Percentiles rank a stretch among this genome's conserved stretches.
Conservation (phyloP, 2,329 filamentous ascomycete species). For the Colletotrichum sojae region DNA sequence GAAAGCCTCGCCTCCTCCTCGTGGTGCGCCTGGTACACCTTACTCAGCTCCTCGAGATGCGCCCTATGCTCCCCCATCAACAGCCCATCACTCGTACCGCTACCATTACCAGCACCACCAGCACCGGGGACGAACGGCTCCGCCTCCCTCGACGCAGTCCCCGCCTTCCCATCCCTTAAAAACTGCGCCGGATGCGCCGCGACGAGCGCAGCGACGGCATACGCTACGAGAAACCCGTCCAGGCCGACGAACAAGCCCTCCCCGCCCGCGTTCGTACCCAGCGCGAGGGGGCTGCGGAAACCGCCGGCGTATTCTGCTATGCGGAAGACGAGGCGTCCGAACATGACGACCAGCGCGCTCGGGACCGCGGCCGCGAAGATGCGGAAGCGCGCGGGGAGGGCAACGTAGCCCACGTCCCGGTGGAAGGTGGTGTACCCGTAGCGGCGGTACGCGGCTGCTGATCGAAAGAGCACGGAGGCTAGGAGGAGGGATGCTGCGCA, state of each 20-base stretch:
- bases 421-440: slow-evolving; percentile 50
- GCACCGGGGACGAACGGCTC: slow-evolving; percentile 33
- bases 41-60: slow-evolving; percentile 36
- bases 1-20: slow-evolving; percentile 29
- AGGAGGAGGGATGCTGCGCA: slow-evolving; percentile 45
- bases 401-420: slow-evolving; percentile 44
- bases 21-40: slow-evolving; percentile 34
- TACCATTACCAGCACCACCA: background rate
- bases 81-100: background rate
- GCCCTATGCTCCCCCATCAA: slow-evolving; percentile 16
- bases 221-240: slow-evolving; percentile 49
- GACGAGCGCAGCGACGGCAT: slow-evolving; percentile 47
- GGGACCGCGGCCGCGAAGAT: slow-evolving; percentile 46
- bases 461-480: slow-evolving; percentile 43
- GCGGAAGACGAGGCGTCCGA: slow-evolving; percentile 47
- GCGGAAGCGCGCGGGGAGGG: slow-evolving; percentile 46
- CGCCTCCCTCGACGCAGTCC: slow-evolving; percentile 11
- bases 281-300: slow-evolving; percentile 45
- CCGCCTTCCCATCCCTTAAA: slow-evolving; percentile 28
- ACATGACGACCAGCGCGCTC: slow-evolving; percentile 44
- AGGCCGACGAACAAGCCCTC: slow-evolving; percentile 46
- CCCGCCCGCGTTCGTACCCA: slow-evolving; percentile 45
- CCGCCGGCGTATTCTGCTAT: slow-evolving; percentile 46
- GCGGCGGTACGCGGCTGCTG: slow-evolving; percentile 42
- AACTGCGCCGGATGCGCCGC: slow-evolving; percentile 48